Base-by-base conservation (phyloP, 129 eudicot genomes). In the Erigeron canadensis region DNA sequence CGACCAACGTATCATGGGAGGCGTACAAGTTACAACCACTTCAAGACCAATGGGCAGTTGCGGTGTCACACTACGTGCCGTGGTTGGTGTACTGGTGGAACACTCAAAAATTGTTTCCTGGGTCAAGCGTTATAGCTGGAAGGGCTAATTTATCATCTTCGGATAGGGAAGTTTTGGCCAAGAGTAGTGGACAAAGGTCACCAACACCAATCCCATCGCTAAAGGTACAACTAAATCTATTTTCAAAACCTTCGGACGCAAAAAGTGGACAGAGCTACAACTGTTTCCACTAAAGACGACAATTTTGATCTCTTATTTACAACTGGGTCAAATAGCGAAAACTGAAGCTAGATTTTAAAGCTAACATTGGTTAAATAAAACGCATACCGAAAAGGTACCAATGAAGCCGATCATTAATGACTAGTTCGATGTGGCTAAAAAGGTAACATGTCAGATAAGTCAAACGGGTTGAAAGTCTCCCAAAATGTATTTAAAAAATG, bases 11-110 rank as follows among this genome's bases (percentile, higher is more conserved):
- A 69, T 65, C 87, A 13, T 55, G 71, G 8, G 86, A 73, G 70
- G 97, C 96, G 43, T 88, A 86, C 83, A 13, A 88, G 51, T 63
- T 73, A 59, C 88, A 88, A 48, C 66, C 65, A 38, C 44, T 15
- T 8, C 77, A 82, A 74, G 97, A 88, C 81, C 93, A 86, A 74
- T 88, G 93, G 91, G 91, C 91, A 9, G 72, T 86, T 39, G 75
- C 91, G 15, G 94, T 91, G 67, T 80, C 89, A 18, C 96, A 88
- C 64, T 76, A 91, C 37, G 39, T 63, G 38, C 97, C 97, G 7
- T 88, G 90, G 90, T 86, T 91, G 3, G 81, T 81, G 18, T 78
- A 88, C 80, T 91, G 96, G 97, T 91, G 96, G 97, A 88, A 88
- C 84, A 84, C 97, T 42, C 94, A 91, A 48, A 86, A 72, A 38